A percentile compares a stretch with the other conserved stretches of the same genome.
Evolutionary conservation across 163 green algal species (phyloP).

Genomic region (Scenedesmus sp.): DNA sequence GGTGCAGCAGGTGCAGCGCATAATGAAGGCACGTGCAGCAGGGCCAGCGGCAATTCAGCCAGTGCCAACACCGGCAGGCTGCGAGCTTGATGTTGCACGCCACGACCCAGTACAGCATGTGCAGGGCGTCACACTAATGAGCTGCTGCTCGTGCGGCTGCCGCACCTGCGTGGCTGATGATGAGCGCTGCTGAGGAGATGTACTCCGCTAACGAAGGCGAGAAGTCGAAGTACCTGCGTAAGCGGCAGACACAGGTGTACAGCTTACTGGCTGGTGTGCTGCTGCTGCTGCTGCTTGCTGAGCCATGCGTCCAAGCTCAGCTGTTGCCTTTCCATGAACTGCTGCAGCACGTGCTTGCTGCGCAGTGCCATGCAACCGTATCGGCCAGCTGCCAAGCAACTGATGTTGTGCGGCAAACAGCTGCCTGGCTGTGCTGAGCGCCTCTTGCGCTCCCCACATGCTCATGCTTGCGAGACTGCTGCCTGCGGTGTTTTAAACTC

Average conservation of each 20-base stretch:
- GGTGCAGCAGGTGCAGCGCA: not conserved
- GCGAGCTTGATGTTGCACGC: not conserved
- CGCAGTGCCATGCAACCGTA: too few relatives aligned
- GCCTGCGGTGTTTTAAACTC: too few relatives aligned
- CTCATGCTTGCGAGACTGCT: not conserved
- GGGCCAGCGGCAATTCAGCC: not conserved
- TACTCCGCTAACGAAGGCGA: slow-evolving; percentile 68
- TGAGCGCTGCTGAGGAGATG: slow-evolving; percentile 73
- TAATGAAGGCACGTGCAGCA: not conserved
- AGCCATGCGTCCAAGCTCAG: not conserved
- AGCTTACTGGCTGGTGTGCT: not conserved
- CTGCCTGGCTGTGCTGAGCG: not conserved
- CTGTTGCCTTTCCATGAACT: too few relatives aligned
- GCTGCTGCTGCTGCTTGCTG: not conserved
- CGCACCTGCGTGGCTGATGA: slow-evolving; percentile 87
- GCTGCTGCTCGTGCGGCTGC: not conserved
- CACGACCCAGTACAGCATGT: not conserved
- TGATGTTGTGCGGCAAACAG: too few relatives aligned
- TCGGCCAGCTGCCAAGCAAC: too few relatives aligned
- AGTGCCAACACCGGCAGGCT: not conserved
- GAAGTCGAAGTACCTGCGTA: slow-evolving; percentile 80
- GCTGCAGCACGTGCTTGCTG: too few relatives aligned
- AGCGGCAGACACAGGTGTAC: not conserved
- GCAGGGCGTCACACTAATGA: not conserved
- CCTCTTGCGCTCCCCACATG: not conserved